Conservation (phyloP, 2,329 filamentous ascomycete species). For the Neonectria sp. region DNA sequence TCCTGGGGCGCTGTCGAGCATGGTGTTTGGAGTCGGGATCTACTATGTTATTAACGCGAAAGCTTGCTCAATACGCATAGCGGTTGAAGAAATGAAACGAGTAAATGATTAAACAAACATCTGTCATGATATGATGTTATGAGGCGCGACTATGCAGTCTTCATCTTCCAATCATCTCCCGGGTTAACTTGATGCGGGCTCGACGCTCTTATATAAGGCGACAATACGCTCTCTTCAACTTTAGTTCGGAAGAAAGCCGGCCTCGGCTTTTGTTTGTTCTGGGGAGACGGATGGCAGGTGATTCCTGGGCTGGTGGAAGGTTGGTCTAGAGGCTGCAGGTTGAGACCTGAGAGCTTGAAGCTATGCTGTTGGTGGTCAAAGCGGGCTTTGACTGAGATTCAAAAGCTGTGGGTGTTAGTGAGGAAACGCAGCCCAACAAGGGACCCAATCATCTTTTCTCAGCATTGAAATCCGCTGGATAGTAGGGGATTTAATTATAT, state of each 20-base stretch:
- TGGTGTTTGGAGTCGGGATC: constrained; percentile 8
- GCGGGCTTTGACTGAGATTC: too few relatives aligned
- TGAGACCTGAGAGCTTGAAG: too few relatives aligned
- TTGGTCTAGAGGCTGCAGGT: too few relatives aligned
- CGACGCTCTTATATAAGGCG: too few relatives aligned
- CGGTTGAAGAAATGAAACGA: neutral
- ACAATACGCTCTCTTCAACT: too few relatives aligned
- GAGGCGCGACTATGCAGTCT: neutral
- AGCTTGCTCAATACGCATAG: neutral
- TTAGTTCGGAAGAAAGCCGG: too few relatives aligned
- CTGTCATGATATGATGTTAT: neutral
- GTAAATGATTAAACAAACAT: neutral
- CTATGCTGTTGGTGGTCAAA: too few relatives aligned
- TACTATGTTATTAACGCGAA: neutral
- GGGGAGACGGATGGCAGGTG: too few relatives aligned
- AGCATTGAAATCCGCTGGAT: neutral
- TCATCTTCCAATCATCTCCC: neutral
- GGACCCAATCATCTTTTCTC: neutral
- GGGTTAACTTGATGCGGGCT: too few relatives aligned
- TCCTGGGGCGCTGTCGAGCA: constrained; percentile 3
- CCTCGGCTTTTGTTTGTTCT: too few relatives aligned
- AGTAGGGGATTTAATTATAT: neutral
- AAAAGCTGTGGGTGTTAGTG: neutral
- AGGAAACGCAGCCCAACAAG: neutral
- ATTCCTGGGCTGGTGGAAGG: too few relatives aligned